Conservation (phyloP, 169 alveolate genomes). For the Fabrea salina region DNA sequence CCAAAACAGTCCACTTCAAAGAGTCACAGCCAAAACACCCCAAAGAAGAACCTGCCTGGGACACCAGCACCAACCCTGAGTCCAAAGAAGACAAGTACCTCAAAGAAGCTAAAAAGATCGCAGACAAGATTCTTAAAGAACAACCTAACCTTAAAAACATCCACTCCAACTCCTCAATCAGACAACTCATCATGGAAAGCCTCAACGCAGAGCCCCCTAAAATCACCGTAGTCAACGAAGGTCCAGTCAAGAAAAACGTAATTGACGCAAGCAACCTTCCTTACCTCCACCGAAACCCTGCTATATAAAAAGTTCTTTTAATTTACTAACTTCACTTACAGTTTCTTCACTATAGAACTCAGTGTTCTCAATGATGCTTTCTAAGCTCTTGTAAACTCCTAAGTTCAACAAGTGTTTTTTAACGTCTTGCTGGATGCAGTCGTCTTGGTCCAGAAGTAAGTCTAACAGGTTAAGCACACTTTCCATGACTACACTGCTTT, state of each 20-base stretch:
- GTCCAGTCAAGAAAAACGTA: constrained; percentile 40
- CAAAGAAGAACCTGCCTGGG: no score
- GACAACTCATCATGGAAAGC: constrained; percentile 46
- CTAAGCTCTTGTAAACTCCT: not conserved
- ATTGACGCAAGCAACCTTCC: constrained; percentile 65
- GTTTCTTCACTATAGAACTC: constrained; percentile 13
- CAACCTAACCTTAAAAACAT: constrained; percentile 51
- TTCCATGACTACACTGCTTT: constrained; percentile 5
- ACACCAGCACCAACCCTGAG: no score
- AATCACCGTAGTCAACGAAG: constrained; percentile 46
- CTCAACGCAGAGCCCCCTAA: constrained; percentile 61
- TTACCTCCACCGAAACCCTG: constrained; percentile 73
- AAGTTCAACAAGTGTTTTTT: not conserved
- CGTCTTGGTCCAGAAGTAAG: constrained; percentile 17
- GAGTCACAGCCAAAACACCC: no score
- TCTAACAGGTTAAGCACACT: constrained; percentile 18
- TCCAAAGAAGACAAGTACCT: not conserved
- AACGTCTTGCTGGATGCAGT: not conserved
- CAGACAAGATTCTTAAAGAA: constrained; percentile 57
- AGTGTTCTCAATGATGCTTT: not conserved
- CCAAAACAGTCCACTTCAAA: constrained; percentile 36
- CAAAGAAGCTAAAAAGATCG: constrained; percentile 31
- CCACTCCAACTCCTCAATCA: constrained; percentile 64
- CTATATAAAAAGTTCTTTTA: constrained; percentile 21
- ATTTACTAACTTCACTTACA: constrained; percentile 18